These are phyloP conservation scores for Raphanus hybrid DNA, from an alignment of 441 rosid species.

Conservation along the genomic window DNA sequence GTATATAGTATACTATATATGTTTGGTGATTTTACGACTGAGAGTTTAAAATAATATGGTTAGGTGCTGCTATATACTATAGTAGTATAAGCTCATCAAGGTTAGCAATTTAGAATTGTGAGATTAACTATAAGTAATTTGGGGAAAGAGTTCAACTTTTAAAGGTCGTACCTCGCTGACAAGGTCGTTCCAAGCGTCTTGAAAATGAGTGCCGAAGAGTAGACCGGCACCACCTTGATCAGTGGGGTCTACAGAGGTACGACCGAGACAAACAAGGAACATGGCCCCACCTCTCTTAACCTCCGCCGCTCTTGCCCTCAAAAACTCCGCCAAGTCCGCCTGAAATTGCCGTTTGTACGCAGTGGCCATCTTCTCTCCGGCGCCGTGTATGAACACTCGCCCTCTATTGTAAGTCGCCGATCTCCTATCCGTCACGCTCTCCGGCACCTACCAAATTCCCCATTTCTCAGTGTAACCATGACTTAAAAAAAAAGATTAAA, in stretches of 20 bases:
- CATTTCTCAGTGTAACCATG: not conserved
- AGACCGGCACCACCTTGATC: conserved; percentile 97
- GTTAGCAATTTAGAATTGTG: not conserved
- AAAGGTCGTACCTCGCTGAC: conserved; percentile 75
- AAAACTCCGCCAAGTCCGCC: conserved; percentile 72
- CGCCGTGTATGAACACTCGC: conserved; percentile 81
- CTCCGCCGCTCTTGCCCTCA: conserved; percentile 74
- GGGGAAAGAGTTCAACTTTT: not conserved
- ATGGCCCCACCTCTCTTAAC: conserved; percentile 86
- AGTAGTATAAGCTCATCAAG: not conserved
- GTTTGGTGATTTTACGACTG: not conserved
- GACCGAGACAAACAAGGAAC: conserved; percentile 93
- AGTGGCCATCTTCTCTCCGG: conserved; percentile 53
- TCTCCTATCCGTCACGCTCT: conserved; percentile 69
- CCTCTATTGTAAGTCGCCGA: conserved; percentile 78
- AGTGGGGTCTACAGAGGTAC: conserved; percentile 81
- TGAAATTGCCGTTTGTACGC: conserved; percentile 85
- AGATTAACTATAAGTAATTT: not conserved
- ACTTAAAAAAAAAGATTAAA: too few relatives aligned
- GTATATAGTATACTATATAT: not conserved
- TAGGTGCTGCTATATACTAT: too few relatives aligned
- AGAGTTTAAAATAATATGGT: too few relatives aligned
- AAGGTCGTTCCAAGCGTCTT: conserved; percentile 98
- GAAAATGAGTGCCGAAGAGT: conserved; percentile 96
- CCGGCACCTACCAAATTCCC: conserved; percentile 68